phyloP scores from a whole-genome alignment of 2,329 filamentous ascomycete species.

The Pseudocercospora pini-densiflorae region DNA sequence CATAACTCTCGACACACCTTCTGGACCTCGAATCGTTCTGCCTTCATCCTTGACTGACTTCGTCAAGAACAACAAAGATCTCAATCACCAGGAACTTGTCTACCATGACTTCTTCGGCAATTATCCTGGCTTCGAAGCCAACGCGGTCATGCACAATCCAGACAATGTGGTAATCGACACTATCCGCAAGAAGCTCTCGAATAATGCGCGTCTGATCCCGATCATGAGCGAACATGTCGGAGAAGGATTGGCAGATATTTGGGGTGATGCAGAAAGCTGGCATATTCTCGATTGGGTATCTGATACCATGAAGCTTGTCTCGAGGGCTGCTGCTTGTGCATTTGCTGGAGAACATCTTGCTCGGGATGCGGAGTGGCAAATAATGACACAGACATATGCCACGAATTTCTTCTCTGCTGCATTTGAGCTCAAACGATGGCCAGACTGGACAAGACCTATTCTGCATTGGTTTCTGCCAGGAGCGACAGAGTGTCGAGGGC shows the following conservation, averaged over 20 bases:
- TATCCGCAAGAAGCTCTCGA: background rate
- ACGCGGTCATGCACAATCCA: background rate
- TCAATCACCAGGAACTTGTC: constrained; percentile 24
- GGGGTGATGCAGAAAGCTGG: background rate
- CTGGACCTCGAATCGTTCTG: constrained; percentile 13
- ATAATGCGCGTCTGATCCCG: background rate
- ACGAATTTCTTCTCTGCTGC: background rate
- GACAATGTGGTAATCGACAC: background rate
- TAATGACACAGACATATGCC: background rate
- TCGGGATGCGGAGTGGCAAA: background rate
- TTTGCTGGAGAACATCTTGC: background rate
- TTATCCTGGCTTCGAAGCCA: constrained; percentile 26
- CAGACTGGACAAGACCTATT: background rate
- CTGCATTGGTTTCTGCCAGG: background rate
- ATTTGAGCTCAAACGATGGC: background rate
- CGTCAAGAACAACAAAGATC: constrained; percentile 27
- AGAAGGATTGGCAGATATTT: background rate
- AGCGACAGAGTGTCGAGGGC: background rate
- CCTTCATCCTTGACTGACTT: background rate
- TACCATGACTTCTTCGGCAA: constrained; percentile 24
- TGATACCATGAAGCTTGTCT: background rate
- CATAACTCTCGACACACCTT: constrained; percentile 10
- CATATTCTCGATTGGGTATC: background rate
- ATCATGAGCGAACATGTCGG: background rate
- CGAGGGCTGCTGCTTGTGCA: background rate